Evolutionary conservation across 2,329 filamentous ascomycete species (phyloP).

Genomic region (Trichophyton mentagrophytes): DNA sequence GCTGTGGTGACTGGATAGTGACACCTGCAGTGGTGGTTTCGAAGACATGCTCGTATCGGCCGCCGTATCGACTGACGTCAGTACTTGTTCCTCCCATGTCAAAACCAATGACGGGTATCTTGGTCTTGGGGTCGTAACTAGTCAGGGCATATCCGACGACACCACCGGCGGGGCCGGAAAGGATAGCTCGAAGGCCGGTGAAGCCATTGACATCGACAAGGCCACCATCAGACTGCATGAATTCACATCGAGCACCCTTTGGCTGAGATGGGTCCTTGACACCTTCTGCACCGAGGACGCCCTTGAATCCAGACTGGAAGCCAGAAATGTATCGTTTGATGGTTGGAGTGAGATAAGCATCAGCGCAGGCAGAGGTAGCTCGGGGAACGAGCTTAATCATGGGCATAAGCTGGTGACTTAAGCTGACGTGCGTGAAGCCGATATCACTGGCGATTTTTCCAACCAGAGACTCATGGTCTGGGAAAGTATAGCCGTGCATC

Average conservation of each 20-base stretch:
- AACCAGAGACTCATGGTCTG: conserved; percentile 67
- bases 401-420: conserved; percentile 71
- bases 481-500: conserved; percentile 88
- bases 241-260: conserved; percentile 70
- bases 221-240: conserved; percentile 81
- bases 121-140: conserved; percentile 67
- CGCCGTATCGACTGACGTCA: conserved; percentile 75
- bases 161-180: conserved; percentile 84
- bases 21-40: conserved; percentile 84
- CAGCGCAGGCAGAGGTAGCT: conserved; percentile 64
- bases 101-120: conserved; percentile 75
- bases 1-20: conserved; percentile 74
- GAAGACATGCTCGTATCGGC: conserved; percentile 80
- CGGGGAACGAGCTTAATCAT: conserved; percentile 74
- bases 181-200: conserved; percentile 69
- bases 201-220: conserved; percentile 46
- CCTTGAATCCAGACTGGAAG: conserved; percentile 68
- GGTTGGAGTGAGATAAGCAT: conserved; percentile 67
- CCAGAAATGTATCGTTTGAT: conserved; percentile 66
- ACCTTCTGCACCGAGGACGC: conserved; percentile 63
- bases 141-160: conserved; percentile 86
- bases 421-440: conserved; percentile 69
- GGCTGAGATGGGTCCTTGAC: conserved; percentile 53
- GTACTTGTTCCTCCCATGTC: conserved; percentile 90
- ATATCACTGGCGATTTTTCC: conserved; percentile 65